Evolutionary conservation across 805 yeast genomes (phyloP).

Genomic region (Candida namnaoensis): DNA sequence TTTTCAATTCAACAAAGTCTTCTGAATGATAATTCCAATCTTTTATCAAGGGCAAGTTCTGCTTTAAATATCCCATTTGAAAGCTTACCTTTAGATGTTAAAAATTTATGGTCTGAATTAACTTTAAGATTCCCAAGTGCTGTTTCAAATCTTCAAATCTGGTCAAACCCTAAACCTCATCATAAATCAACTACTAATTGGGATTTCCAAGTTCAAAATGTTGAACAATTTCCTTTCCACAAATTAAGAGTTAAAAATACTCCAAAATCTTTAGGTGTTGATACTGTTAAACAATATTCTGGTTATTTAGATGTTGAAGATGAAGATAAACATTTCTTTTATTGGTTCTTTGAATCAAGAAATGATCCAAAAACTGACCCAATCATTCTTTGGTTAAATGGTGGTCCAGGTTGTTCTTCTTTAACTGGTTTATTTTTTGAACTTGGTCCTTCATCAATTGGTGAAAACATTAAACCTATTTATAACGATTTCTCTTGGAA

Average conservation of each 20-base stretch:
- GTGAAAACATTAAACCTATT: constrained; percentile 50
- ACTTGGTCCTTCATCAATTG: constrained; percentile 72
- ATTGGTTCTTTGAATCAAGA: constrained; percentile 82
- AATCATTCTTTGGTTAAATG: constrained; percentile 81
- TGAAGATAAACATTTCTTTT: constrained; percentile 82
- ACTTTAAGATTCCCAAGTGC: constrained; percentile 50
- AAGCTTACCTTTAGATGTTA: constrained; percentile 37
- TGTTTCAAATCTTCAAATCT: constrained; percentile 37
- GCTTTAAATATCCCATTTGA: constrained; percentile 44
- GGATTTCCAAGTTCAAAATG: constrained; percentile 32
- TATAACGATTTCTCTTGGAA: constrained; percentile 81
- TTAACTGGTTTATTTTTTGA: constrained; percentile 82
- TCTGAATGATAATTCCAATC: constrained; percentile 13
- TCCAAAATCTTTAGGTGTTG: constrained; percentile 69
- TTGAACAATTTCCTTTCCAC: constrained; percentile 33
- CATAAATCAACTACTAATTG: constrained; percentile 16
- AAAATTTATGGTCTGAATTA: constrained; percentile 56
- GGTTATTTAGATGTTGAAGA: constrained; percentile 81
- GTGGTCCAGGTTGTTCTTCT: constrained; percentile 94
- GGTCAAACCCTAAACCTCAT: constrained; percentile 37
- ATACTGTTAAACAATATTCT: constrained; percentile 70
- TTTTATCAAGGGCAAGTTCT: constrained; percentile 39
- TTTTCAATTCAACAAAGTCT: constrained; percentile 24
- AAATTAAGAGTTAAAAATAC: constrained; percentile 52
- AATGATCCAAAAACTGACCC: constrained; percentile 86